These are phyloP conservation scores for Trichophyton rubrum DNA, from an alignment of 2,329 filamentous ascomycete species.

Conservation along the genomic window DNA sequence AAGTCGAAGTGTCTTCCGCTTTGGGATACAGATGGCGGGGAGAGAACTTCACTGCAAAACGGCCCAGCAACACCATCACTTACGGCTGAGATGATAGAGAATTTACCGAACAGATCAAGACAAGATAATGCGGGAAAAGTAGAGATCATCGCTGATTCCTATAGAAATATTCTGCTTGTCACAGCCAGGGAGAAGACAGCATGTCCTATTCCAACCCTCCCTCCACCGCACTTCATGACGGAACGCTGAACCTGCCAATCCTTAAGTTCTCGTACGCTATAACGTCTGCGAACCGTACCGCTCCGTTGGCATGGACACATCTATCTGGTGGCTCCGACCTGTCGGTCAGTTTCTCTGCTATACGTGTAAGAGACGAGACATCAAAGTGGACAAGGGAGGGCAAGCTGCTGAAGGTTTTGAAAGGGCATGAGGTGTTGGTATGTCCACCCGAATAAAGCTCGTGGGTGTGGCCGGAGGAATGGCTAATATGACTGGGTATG, in stretches of 20 bases:
- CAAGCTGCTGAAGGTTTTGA: conserved; percentile 25
- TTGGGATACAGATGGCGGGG: background rate
- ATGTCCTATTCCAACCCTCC: background rate
- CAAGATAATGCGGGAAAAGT: background rate
- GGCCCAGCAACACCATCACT: background rate
- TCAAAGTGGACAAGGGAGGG: conserved; percentile 13
- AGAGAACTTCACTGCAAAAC: background rate
- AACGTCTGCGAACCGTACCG: conserved; percentile 24
- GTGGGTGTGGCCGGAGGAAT: background rate
- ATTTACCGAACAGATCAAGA: background rate
- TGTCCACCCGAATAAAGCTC: background rate
- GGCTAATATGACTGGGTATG: background rate
- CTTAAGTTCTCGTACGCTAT: conserved; percentile 37
- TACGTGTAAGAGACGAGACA: conserved; percentile 6
- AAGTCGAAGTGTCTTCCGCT: background rate
- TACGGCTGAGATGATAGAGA: background rate
- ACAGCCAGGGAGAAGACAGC: background rate
- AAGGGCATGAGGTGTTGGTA: conserved; percentile 27
- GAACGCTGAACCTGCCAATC: conserved; percentile 14
- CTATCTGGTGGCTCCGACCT: conserved; percentile 28
- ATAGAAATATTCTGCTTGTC: no score
- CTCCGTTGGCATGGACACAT: conserved; percentile 35
- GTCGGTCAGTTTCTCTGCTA: conserved; percentile 25
- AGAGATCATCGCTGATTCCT: background rate
- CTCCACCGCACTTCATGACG: background rate